Evolutionary conservation across 768 basidiomycete species (phyloP).

Genomic region (Omphalotus guepiniiformis): DNA sequence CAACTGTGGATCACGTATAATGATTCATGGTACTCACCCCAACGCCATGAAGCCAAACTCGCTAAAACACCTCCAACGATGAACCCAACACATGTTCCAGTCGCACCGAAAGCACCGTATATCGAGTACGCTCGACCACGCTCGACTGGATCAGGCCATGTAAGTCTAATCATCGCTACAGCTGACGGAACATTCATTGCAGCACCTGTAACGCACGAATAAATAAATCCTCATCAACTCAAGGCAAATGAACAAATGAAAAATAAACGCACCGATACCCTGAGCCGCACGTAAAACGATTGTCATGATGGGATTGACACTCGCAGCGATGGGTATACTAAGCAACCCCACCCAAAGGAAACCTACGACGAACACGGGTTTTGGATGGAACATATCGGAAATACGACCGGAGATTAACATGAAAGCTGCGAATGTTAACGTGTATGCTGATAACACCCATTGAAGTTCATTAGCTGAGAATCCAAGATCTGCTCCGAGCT

Average conservation of each 20-base stretch:
- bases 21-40: slow-evolving; percentile 23
- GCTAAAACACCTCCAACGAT: slow-evolving; percentile 37
- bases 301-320: not conserved
- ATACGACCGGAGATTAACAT: slow-evolving; percentile 13
- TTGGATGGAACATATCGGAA: slow-evolving; percentile 13
- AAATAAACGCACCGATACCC: slow-evolving; percentile 2
- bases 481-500: slow-evolving; percentile 35
- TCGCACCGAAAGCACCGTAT: slow-evolving; percentile 40
- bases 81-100: slow-evolving; percentile 40
- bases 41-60: slow-evolving; percentile 33
- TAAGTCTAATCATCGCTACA: slow-evolving; percentile 3
- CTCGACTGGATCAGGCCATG: slow-evolving; percentile 21
- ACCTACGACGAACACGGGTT: slow-evolving; percentile 10
- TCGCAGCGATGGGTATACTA: not conserved
- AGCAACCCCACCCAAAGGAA: slow-evolving; percentile 4
- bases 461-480: not conserved
- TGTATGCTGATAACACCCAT: slow-evolving; percentile 29
- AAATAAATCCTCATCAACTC: too few species aligned
- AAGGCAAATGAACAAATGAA: not conserved
- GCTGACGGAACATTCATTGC: slow-evolving; percentile 12
- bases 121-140: slow-evolving; percentile 41
- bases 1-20: too few species aligned
- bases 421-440: slow-evolving; percentile 13
- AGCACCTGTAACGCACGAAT: slow-evolving; percentile 17
- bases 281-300: slow-evolving; percentile 7